These are phyloP conservation scores for Coniochaeta pulveracea DNA, from an alignment of 2,329 filamentous ascomycete species.

Conservation along the genomic window DNA sequence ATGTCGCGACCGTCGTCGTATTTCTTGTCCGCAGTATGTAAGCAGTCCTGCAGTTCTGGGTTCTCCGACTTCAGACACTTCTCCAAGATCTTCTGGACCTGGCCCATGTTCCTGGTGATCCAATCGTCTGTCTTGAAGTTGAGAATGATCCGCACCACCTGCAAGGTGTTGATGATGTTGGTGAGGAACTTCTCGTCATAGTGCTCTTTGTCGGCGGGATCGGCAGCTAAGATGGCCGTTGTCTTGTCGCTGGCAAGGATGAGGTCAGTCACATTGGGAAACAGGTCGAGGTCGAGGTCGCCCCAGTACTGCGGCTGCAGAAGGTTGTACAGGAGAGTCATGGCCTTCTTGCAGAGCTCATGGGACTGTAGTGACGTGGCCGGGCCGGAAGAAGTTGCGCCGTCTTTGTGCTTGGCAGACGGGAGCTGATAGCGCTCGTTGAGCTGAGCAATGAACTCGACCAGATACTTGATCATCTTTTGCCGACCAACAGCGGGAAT, in stretches of 20 bases:
- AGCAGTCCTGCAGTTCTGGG: slow-evolving; percentile 83
- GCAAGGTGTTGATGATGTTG: slow-evolving; percentile 84
- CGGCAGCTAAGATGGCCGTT: slow-evolving; percentile 42
- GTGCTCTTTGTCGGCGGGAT: slow-evolving; percentile 55
- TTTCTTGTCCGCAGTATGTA: slow-evolving; percentile 63
- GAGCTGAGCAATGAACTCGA: slow-evolving; percentile 86
- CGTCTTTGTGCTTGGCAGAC: slow-evolving; percentile 54
- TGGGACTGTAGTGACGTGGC: slow-evolving; percentile 43
- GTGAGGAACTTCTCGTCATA: slow-evolving; percentile 77
- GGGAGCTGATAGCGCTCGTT: slow-evolving; percentile 75
- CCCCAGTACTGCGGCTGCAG: slow-evolving; percentile 84
- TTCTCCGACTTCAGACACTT: slow-evolving; percentile 83
- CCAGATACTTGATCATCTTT: slow-evolving; percentile 86
- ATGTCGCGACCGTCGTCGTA: slow-evolving; percentile 60
- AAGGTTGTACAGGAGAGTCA: slow-evolving; percentile 72
- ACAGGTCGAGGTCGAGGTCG: slow-evolving; percentile 82
- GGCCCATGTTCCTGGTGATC: slow-evolving; percentile 67
- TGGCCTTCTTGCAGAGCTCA: slow-evolving; percentile 77
- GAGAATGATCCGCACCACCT: slow-evolving; percentile 81
- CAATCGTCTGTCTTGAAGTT: slow-evolving; percentile 84
- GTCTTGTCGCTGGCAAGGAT: slow-evolving; percentile 77
- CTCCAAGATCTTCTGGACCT: slow-evolving; percentile 79
- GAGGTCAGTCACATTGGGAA: slow-evolving; percentile 79
- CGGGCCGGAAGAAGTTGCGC: slow-evolving; percentile 28
- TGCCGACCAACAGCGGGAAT: slow-evolving; percentile 57